Evolutionary conservation across 1,284 basidiomycete species (phyloP).

Genomic region (Cutaneotrichosporon daszewskae): DNA sequence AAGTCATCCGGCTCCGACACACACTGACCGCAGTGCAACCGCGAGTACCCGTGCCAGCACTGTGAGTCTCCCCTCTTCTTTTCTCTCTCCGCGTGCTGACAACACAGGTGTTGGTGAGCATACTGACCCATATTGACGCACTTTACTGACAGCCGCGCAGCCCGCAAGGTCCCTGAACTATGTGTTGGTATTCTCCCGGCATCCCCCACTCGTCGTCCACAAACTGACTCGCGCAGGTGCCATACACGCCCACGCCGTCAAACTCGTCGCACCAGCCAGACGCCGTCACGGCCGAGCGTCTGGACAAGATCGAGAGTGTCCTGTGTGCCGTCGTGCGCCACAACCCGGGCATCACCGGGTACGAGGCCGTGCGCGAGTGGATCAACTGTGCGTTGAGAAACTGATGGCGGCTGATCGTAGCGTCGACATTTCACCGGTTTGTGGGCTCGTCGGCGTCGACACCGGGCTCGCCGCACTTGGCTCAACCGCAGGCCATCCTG

Average conservation of each 20-base stretch:
- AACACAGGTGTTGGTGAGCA: constrained; percentile 12
- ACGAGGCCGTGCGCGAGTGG: constrained; percentile 41
- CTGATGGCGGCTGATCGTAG: constrained; percentile 13
- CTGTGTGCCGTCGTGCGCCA: constrained; percentile 37
- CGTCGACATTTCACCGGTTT: constrained; percentile 25
- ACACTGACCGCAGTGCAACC: constrained; percentile 36
- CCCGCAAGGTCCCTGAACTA: constrained; percentile 46
- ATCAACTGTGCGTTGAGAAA: constrained; percentile 25
- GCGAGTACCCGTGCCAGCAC: constrained; percentile 48
- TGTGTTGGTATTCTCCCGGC: constrained; percentile 32
- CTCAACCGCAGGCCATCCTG: constrained; percentile 4
- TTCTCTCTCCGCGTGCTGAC: background rate
- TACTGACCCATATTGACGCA: background rate
- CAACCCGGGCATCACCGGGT: constrained; percentile 34
- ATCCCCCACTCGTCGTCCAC: background rate
- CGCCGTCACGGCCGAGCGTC: constrained; percentile 26
- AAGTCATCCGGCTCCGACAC: background rate
- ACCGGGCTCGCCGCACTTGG: constrained; percentile 21
- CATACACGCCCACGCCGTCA: constrained; percentile 38
- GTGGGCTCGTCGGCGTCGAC: constrained; percentile 20
- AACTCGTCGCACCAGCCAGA: constrained; percentile 25
- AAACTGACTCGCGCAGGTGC: constrained; percentile 31
- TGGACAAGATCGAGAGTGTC: constrained; percentile 41
- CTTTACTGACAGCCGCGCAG: constrained; percentile 12
- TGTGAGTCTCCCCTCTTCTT: constrained; percentile 39